Evolutionary conservation across 345 rosid species (phyloP).

Genomic region (Hibiscus trionum): DNA sequence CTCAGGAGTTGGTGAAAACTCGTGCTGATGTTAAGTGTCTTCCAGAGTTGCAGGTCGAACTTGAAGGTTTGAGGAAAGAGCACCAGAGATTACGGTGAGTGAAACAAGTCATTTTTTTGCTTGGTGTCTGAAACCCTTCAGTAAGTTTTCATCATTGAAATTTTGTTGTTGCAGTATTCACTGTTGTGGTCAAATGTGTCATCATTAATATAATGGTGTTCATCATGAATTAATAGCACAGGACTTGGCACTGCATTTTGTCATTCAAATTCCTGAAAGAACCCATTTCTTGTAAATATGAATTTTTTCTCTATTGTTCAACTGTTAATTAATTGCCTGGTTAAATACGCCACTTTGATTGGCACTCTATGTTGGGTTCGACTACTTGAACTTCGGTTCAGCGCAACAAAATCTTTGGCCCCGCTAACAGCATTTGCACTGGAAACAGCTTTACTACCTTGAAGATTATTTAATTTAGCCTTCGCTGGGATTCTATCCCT

Average conservation of each 20-base stretch:
- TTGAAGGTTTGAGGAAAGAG: constrained; percentile 56
- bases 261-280: no score
- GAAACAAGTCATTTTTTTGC: background rate
- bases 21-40: constrained; percentile 38
- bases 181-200: background rate
- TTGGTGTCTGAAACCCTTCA: background rate
- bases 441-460: constrained; percentile 35
- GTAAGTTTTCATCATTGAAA: background rate
- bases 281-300: no score
- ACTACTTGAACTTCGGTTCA: constrained; percentile 47
- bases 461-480: constrained; percentile 31
- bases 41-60: constrained; percentile 47
- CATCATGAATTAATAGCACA: no score
- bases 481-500: constrained; percentile 29
- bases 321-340: no score
- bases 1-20: constrained; percentile 48
- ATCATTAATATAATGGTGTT: no score
- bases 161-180: background rate
- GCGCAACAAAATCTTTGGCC: constrained; percentile 52
- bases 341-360: constrained; percentile 15
- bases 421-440: constrained; percentile 29
- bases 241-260: no score
- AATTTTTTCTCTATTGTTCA: no score
- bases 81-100: constrained; percentile 64
- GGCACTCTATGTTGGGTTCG: constrained; percentile 33